phyloP scores from a whole-genome alignment of 192 early-diverging fungal genomes.

The Dissophora globulifera region DNA sequence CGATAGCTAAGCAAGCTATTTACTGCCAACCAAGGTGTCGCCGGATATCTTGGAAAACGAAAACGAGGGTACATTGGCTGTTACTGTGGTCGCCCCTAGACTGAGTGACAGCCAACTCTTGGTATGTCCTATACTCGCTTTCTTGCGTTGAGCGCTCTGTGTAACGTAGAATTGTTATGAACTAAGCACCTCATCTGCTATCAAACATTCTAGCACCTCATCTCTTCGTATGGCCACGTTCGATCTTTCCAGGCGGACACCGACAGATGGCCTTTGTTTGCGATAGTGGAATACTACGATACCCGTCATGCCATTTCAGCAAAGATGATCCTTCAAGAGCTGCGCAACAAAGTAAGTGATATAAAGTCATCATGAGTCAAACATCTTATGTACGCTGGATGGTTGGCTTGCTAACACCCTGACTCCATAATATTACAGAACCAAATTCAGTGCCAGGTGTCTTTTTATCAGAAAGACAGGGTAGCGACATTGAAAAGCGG shows the following conservation, averaged over 20 bases:
- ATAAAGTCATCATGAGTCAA: neutral
- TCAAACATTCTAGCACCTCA: conserved; percentile 21
- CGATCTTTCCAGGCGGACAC: conserved; percentile 42
- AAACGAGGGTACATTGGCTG: conserved; percentile 47
- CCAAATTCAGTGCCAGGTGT: conserved; percentile 24
- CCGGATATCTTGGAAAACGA: conserved; percentile 7
- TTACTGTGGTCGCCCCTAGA: conserved; percentile 18
- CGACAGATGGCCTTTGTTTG: conserved; percentile 9
- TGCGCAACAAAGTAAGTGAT: conserved; percentile 43
- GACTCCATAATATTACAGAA: conserved; percentile 11
- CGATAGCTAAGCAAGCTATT: too few species aligned
- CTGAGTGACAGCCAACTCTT: conserved; percentile 43
- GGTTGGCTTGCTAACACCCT: neutral
- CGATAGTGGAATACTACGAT: conserved; percentile 62
- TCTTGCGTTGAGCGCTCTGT: neutral
- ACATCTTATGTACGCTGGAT: too few species aligned
- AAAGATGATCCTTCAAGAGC: conserved; percentile 31
- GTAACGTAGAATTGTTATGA: too few species aligned
- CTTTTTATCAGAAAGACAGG: conserved; percentile 21
- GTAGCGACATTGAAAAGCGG: neutral
- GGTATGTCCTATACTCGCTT: conserved; percentile 22
- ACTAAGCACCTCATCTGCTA: neutral
- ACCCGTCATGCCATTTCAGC: conserved; percentile 53
- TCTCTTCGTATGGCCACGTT: conserved; percentile 54
- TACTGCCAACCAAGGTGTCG: conserved; percentile 16